These are phyloP conservation scores for Candida ponderosae DNA, from an alignment of 805 yeast species.

Conservation along the genomic window DNA sequence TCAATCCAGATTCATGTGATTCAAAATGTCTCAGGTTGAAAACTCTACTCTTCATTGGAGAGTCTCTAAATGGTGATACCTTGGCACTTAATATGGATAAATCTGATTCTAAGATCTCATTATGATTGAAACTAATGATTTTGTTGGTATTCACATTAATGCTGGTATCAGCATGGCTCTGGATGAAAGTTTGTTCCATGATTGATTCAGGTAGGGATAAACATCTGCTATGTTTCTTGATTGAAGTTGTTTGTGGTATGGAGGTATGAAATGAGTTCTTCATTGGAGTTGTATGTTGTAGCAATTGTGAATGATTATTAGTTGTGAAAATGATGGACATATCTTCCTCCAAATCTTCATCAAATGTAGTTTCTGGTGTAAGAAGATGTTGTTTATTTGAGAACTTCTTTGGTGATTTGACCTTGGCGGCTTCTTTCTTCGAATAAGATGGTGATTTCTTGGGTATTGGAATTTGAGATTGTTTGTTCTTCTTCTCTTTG, in stretches of 20 bases:
- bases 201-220: slow-evolving; percentile 4
- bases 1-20: slow-evolving; percentile 20
- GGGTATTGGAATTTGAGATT: not conserved
- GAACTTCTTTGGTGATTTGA: slow-evolving; percentile 5
- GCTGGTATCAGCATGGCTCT: too few species aligned
- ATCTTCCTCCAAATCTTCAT: not conserved
- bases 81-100: too few species aligned
- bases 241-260: not conserved
- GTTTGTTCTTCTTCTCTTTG: not conserved
- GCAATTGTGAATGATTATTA: not conserved
- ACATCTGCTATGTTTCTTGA: slow-evolving; percentile 1
- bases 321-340: too few species aligned
- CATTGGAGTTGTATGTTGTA: not conserved
- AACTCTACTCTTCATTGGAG: slow-evolving; percentile 1
- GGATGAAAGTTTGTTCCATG: not conserved
- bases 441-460: too few species aligned
- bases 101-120: too few species aligned
- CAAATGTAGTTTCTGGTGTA: slow-evolving; percentile 1
- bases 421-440: not conserved
- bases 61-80: too few species aligned
- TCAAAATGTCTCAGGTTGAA: slow-evolving; percentile 17
- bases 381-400: not conserved
- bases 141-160: too few species aligned
- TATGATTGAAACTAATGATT: too few species aligned
- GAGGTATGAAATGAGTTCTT: not conserved